Base-by-base conservation (phyloP, 2,329 filamentous ascomycete species). In the Escovopsis sp. region DNA sequence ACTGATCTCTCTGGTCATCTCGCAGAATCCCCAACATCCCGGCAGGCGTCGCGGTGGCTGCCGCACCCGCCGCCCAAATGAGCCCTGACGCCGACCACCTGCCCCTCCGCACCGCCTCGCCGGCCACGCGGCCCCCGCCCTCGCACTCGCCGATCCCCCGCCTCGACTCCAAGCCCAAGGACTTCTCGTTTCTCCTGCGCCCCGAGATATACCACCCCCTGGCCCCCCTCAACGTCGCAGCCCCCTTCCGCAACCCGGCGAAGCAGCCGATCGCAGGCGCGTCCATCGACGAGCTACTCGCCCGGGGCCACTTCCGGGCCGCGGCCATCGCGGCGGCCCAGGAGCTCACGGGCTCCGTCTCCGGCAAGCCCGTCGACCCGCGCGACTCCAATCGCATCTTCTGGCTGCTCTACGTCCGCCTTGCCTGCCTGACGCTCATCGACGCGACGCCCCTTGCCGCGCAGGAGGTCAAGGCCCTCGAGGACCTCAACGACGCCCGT, bases 141-240 rank as follows among this genome's bases (percentile, higher is more conserved):
- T 38, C 43, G 17, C 21, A 5, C 11, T 51, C 52, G 2, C 49
- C 52, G 8, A 43, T 46, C 16, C 42, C 51, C 9, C 49, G 49
- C 34, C 34, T 57, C 13, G 53, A 58, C 29, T 33, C 40, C 2
- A 46, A 46, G 3, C 45, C 50, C 31, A 80, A 82, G 48, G 79
- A 93, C 60, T 81, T 94, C 45, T 74, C 77, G 14, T 88, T 80
- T 53, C 74, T 94, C 31, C 70, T 90, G 10, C 73, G 78, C 15
- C 77, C 83, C 3, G 74, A 84, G 43, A 79, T 87, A 37, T 94
- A 88, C 61, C 87, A 94, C 51, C 75, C 79, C 2, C 65, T 94
- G 17, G 76, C 79, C 1, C 70, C 69, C 13, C 66, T 74, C 31
- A 65, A 68, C 41, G 56, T 76, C 11, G 72, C 75, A 0, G 49